Conservation (phyloP, 805 yeast species). For the Wickerhamomyces sydowiorum region DNA sequence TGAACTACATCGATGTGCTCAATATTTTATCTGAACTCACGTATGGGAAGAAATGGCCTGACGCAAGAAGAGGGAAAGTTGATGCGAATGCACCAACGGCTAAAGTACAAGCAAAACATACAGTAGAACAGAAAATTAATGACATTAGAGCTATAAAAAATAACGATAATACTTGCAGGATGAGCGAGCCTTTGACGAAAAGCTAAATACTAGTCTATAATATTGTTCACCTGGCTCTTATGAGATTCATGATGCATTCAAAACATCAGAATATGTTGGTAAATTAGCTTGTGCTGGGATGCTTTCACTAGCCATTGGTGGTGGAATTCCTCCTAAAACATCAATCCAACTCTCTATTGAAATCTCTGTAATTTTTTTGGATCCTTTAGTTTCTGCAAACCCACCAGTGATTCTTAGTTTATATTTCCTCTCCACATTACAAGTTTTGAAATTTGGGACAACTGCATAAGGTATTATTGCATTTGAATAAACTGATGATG, state of each 20-base stretch:
- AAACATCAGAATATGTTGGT: neutral
- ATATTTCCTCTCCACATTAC: slow-evolving; percentile 47
- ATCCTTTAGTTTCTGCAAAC: slow-evolving; percentile 10
- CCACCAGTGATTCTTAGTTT: slow-evolving; percentile 30
- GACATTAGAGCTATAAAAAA: too few relatives aligned
- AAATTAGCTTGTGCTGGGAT: slow-evolving; percentile 1
- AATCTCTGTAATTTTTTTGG: neutral
- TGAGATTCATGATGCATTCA: neutral
- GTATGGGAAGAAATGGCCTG: too few relatives aligned
- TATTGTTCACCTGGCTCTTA: neutral
- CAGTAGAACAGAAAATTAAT: too few relatives aligned
- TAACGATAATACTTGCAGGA: too few relatives aligned
- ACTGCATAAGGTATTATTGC: slow-evolving; percentile 40
- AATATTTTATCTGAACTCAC: too few relatives aligned
- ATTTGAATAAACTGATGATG: slow-evolving; percentile 24
- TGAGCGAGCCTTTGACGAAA: too few relatives aligned
- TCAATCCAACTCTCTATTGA: slow-evolving; percentile 1
- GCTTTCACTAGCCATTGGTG: slow-evolving; percentile 7
- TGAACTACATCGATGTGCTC: too few relatives aligned
- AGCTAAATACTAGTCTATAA: too few relatives aligned
- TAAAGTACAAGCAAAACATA: too few relatives aligned
- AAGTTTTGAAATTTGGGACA: slow-evolving; percentile 36
- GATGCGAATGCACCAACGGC: too few relatives aligned
- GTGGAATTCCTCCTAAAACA: slow-evolving; percentile 7
- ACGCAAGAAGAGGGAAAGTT: too few relatives aligned